phyloP scores from a whole-genome alignment of 306 rosid genomes.

The Quercus variabilis region DNA sequence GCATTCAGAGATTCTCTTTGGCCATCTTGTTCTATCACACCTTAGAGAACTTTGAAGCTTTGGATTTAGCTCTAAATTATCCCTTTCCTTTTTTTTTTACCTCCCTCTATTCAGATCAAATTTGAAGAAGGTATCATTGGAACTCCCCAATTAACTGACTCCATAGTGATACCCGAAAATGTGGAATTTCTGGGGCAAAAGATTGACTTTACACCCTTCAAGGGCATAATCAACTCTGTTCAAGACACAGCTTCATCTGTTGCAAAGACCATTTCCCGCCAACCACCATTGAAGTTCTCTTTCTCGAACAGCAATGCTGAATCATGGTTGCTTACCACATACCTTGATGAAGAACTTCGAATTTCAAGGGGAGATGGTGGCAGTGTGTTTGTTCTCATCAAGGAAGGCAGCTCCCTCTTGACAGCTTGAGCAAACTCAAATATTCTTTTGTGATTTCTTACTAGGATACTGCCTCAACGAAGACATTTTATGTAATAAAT shows the following conservation, averaged over 20 bases:
- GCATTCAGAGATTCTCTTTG: not conserved
- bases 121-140: conserved; percentile 86
- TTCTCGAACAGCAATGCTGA: conserved; percentile 53
- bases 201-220: conserved; percentile 70
- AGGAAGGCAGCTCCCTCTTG: conserved; percentile 74
- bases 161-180: conserved; percentile 76
- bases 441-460: not conserved
- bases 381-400: conserved; percentile 75
- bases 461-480: not conserved
- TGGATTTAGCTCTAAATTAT: conserved; percentile 7
- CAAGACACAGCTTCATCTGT: conserved; percentile 84
- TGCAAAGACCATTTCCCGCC: conserved; percentile 64
- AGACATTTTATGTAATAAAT: not conserved
- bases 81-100: not conserved
- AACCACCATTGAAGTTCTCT: conserved; percentile 74
- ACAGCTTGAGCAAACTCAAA: conserved; percentile 8
- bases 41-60: not conserved
- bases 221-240: conserved; percentile 61
- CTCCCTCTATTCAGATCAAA: conserved; percentile 50
- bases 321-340: conserved; percentile 85
- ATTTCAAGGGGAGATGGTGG: conserved; percentile 79
- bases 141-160: conserved; percentile 91
- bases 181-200: conserved; percentile 85
- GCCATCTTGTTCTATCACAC: not conserved
- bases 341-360: conserved; percentile 79